These are phyloP conservation scores for Stramenopiles sp. DNA, from an alignment of 352 stramenopile species.

Conservation along the genomic window DNA sequence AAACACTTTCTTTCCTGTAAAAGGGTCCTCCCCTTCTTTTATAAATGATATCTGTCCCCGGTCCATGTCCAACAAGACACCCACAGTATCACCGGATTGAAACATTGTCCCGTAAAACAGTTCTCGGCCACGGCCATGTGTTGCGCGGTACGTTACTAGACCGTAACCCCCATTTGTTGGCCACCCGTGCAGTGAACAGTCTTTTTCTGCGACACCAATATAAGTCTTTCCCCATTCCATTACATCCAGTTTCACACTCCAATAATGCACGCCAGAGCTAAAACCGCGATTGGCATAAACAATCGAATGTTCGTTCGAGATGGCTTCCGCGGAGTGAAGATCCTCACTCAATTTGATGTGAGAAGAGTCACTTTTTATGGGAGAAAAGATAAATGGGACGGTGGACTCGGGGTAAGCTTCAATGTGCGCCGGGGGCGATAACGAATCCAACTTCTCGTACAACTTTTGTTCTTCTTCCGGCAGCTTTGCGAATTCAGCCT, in stretches of 20 bases:
- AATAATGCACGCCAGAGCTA: background rate
- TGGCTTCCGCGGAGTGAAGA: background rate
- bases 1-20: background rate
- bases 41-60: background rate
- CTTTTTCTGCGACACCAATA: background rate
- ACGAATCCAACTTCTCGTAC: background rate
- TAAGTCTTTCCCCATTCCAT: background rate
- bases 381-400: background rate
- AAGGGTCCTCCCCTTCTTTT: background rate
- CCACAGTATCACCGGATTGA: background rate
- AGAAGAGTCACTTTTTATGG: background rate
- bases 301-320: background rate
- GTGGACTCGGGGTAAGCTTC: too few relatives aligned
- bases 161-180: background rate
- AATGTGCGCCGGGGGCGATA: background rate
- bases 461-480: background rate
- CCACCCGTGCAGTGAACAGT: too few relatives aligned
- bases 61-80: background rate
- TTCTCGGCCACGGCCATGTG: background rate
- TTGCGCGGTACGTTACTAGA: background rate
- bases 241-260: background rate
- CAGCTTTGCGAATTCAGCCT: too few relatives aligned
- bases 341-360: background rate
- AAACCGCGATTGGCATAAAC: background rate
- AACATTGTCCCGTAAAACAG: background rate